A percentile compares a stretch with the other conserved stretches of the same genome.
These are phyloP conservation scores for Penicillium canescens DNA, from an alignment of 495 filamentous ascomycete genomes.

Conservation along the genomic window DNA sequence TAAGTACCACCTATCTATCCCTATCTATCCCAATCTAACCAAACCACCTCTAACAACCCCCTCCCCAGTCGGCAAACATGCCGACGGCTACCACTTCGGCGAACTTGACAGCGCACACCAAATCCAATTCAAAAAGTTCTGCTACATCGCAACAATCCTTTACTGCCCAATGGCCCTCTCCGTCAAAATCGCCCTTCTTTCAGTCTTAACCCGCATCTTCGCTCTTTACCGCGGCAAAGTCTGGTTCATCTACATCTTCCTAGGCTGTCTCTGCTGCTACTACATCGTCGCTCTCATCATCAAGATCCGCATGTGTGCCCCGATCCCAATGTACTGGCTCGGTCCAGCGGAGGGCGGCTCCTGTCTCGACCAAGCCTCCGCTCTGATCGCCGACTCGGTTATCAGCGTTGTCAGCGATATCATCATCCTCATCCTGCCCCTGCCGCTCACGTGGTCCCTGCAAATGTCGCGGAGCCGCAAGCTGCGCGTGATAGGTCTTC, in stretches of 20 bases:
- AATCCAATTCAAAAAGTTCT: slow-evolving; percentile 38
- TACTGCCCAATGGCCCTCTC: slow-evolving; percentile 52
- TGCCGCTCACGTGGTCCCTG: slow-evolving; percentile 48
- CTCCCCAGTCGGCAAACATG: slow-evolving; percentile 36
- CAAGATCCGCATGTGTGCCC: slow-evolving; percentile 26
- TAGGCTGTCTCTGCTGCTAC: slow-evolving; percentile 45
- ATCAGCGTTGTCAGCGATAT: slow-evolving; percentile 49
- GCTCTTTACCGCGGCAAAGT: slow-evolving; percentile 38
- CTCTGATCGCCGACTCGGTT: slow-evolving; percentile 48
- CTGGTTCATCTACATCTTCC: slow-evolving; percentile 44
- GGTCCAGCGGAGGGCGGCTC: slow-evolving; percentile 11
- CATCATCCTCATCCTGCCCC: slow-evolving; percentile 44
- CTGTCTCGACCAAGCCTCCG: slow-evolving; percentile 44
- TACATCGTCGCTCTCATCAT: slow-evolving; percentile 25
- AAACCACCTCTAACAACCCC: background rate
- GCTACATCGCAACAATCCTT: slow-evolving; percentile 43
- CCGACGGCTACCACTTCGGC: slow-evolving; percentile 34
- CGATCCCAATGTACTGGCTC: slow-evolving; percentile 24
- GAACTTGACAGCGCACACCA: slow-evolving; percentile 20
- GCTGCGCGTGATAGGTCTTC: slow-evolving; percentile 44
- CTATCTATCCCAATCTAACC: background rate
- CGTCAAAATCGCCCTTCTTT: slow-evolving; percentile 48
- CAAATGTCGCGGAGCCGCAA: slow-evolving; percentile 48
- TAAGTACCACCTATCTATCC: slow-evolving; percentile 29
- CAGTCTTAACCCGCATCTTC: slow-evolving; percentile 50